These are phyloP conservation scores for Malania oleifera DNA, from an alignment of 164 flowering plant genomes.

Conservation along the genomic window DNA sequence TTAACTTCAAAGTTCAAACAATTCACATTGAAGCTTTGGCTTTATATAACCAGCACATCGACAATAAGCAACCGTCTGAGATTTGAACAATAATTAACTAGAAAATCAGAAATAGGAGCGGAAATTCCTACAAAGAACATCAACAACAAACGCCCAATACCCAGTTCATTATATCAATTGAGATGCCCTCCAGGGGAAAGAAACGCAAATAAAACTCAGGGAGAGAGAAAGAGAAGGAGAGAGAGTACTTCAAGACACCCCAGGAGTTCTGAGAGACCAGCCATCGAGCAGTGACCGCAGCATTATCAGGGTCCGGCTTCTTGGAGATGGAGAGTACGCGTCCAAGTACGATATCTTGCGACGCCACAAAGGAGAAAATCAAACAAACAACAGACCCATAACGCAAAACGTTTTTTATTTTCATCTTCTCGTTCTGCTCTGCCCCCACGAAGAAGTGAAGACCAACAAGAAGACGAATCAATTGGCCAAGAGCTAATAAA, in stretches of 20 bases:
- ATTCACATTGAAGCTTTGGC: too few relatives aligned
- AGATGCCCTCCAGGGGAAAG: too few relatives aligned
- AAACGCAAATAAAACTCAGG: not conserved
- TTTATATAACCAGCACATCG: too few relatives aligned
- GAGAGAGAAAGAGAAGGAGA: constrained; percentile 3
- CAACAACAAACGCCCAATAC: too few relatives aligned
- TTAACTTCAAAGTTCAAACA: too few relatives aligned
- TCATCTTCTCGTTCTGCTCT: constrained; percentile 10
- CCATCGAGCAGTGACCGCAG: constrained; percentile 80
- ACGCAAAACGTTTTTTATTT: constrained; percentile 1
- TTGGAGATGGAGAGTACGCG: constrained; percentile 24
- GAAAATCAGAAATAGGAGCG: too few relatives aligned
- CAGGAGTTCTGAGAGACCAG: constrained; percentile 69
- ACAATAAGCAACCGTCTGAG: too few relatives aligned
- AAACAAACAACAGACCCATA: constrained; percentile 6
- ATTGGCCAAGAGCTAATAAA: too few relatives aligned
- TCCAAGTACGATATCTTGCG: constrained; percentile 20
- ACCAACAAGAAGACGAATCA: not conserved
- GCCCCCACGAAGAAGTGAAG: not conserved
- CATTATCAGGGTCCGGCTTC: constrained; percentile 63
- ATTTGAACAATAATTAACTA: too few relatives aligned
- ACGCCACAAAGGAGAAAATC: constrained; percentile 17
- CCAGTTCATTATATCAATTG: too few relatives aligned
- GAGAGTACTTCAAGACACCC: constrained; percentile 70
- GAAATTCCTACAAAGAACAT: too few relatives aligned